These are phyloP conservation scores for Podila horticola DNA, from an alignment of 192 early-diverging fungal genomes.

Conservation along the genomic window DNA sequence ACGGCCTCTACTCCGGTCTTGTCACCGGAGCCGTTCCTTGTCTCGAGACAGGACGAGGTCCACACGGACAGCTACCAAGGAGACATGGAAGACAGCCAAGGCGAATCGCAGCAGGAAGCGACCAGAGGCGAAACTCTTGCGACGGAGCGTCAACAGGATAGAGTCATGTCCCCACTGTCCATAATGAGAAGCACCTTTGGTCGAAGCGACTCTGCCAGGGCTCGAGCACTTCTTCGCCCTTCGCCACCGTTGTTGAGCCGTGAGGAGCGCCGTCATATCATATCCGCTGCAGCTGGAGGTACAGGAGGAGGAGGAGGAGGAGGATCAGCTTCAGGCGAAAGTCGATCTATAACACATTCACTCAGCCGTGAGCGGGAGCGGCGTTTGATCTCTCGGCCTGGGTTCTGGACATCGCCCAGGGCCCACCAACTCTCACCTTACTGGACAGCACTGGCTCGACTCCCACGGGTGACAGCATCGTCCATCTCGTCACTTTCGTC, in stretches of 20 bases:
- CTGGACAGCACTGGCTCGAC: constrained; percentile 9
- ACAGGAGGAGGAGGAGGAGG: background rate
- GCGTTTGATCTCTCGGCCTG: constrained; percentile 7
- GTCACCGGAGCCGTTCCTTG: background rate
- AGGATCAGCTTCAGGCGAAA: background rate
- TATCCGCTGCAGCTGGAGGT: background rate
- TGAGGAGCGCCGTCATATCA: constrained; percentile 7
- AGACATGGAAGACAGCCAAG: constrained; percentile 20
- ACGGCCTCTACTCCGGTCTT: no score
- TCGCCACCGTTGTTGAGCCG: background rate
- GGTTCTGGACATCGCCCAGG: constrained; percentile 7
- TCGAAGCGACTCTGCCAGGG: background rate
- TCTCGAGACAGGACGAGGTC: background rate
- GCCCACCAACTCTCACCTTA: constrained; percentile 10
- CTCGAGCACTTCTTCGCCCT: background rate
- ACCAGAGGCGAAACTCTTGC: no score
- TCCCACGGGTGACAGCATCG: background rate
- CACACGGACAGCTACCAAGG: constrained; percentile 1
- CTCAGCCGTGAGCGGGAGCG: background rate
- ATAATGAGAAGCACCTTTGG: background rate
- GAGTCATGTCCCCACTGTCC: background rate
- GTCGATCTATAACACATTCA: no score
- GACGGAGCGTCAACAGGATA: background rate
- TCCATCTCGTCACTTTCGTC: background rate
- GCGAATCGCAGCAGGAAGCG: background rate